Conservation (phyloP, 805 yeast species). For the Kodamaea leandrae region DNA sequence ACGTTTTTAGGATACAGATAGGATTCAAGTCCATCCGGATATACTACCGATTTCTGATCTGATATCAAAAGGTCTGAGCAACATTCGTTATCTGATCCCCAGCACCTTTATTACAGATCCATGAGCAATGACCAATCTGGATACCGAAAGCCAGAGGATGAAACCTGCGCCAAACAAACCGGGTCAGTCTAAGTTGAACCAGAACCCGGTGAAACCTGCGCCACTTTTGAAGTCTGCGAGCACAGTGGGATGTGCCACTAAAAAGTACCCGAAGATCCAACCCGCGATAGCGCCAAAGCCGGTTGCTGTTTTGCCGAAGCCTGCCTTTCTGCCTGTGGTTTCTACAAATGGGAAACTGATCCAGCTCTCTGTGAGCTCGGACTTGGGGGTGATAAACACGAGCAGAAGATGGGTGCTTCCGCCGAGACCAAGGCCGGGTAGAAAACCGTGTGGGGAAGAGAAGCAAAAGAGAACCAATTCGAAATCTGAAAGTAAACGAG, state of each 20-base stretch:
- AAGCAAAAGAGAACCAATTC: background rate
- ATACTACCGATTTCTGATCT: background rate
- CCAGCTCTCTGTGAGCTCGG: slow-evolving; percentile 16
- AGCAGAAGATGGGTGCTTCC: slow-evolving; percentile 41
- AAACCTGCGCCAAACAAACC: background rate
- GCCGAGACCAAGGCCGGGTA: slow-evolving; percentile 42
- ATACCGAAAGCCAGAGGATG: background rate
- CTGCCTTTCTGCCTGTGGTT: slow-evolving; percentile 17
- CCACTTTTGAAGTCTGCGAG: background rate
- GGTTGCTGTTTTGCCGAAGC: slow-evolving; percentile 30
- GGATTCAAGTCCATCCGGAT: no score
- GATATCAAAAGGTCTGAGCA: no score
- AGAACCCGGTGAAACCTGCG: background rate
- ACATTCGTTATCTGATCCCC: background rate
- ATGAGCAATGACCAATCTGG: background rate
- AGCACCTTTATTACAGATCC: no score
- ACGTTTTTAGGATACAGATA: no score
- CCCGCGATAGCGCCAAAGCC: slow-evolving; percentile 42
- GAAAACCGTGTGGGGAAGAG: slow-evolving; percentile 28
- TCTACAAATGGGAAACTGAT: slow-evolving; percentile 16
- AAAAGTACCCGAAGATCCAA: slow-evolving; percentile 35
- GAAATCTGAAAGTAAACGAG: background rate
- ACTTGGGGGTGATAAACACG: slow-evolving; percentile 27
- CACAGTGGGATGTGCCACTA: slow-evolving; percentile 1
- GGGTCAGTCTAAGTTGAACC: background rate